Conservation (phyloP, 345 rosid species). For the Rhizophora mangle region DNA sequence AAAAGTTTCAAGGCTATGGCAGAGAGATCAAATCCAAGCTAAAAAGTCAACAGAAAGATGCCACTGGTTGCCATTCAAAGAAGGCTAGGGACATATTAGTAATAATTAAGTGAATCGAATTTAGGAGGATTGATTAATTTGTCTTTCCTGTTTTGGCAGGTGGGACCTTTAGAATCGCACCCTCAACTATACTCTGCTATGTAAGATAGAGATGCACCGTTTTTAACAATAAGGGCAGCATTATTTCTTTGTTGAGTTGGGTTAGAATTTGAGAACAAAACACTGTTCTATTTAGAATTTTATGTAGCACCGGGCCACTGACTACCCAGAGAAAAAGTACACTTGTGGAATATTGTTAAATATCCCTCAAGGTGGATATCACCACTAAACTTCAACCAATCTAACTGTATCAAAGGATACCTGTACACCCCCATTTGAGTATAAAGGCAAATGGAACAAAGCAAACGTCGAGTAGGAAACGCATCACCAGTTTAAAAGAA, state of each 20-base stretch:
- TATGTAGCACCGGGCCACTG: background rate
- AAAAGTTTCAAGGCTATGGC: too few species aligned
- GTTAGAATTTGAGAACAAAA: background rate
- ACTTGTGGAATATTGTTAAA: background rate
- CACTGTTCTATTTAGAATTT: background rate
- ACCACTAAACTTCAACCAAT: too few species aligned
- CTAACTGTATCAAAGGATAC: too few species aligned
- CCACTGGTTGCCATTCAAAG: too few species aligned
- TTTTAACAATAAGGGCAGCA: background rate
- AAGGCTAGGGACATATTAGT: too few species aligned
- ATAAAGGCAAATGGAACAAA: background rate
- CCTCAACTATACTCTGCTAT: background rate
- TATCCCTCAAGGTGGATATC: too few species aligned
- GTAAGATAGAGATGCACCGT: background rate
- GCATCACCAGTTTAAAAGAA: slow-evolving; percentile 24
- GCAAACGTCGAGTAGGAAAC: slow-evolving; percentile 9
- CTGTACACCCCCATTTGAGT: too few species aligned
- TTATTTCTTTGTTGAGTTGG: background rate
- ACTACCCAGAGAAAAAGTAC: background rate
- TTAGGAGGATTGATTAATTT: too few species aligned
- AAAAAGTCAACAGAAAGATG: too few species aligned
- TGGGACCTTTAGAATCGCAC: background rate
- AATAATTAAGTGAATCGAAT: too few species aligned
- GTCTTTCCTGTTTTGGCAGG: too few species aligned
- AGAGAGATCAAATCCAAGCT: too few species aligned